Evolutionary conservation across 768 basidiomycete species (phyloP).

Genomic region (Harrya chromipes): DNA sequence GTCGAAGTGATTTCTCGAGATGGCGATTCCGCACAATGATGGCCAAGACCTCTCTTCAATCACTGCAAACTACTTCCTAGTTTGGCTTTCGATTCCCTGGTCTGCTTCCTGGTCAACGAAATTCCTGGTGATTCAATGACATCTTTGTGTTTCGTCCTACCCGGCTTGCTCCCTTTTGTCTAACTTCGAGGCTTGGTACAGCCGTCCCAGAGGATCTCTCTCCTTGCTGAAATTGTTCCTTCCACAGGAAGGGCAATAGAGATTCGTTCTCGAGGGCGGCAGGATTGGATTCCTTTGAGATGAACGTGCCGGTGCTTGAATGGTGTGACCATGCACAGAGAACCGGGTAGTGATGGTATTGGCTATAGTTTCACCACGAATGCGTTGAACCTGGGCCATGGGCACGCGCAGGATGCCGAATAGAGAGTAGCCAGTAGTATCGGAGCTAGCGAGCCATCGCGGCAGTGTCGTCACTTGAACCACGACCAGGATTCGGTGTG

Average conservation of each 20-base stretch:
- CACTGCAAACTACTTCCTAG: constrained; percentile 8
- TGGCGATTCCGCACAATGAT: neutral
- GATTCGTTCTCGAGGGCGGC: constrained; percentile 54
- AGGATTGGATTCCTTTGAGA: constrained; percentile 26
- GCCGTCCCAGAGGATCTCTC: constrained; percentile 12
- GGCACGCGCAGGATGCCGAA: constrained; percentile 33
- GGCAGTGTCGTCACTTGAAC: constrained; percentile 2
- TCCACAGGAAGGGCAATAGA: constrained; percentile 49
- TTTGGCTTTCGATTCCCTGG: constrained; percentile 26
- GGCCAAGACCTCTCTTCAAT: constrained; percentile 35
- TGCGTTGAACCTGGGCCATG: constrained; percentile 28
- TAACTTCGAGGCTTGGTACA: constrained; percentile 11
- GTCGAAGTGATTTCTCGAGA: neutral
- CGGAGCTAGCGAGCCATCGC: constrained; percentile 31
- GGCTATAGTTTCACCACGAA: constrained; percentile 3
- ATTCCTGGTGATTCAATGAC: constrained; percentile 11
- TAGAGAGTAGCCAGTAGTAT: constrained; percentile 14
- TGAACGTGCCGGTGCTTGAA: constrained; percentile 5
- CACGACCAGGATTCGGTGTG: neutral
- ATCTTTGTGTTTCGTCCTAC: constrained; percentile 3
- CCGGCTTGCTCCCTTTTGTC: constrained; percentile 14
- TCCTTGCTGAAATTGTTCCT: constrained; percentile 38
- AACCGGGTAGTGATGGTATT: constrained; percentile 11
- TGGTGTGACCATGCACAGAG: constrained; percentile 24
- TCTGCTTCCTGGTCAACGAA: constrained; percentile 16